Conservation (phyloP, 805 yeast species). For the Saccharomycopsis sp. region DNA sequence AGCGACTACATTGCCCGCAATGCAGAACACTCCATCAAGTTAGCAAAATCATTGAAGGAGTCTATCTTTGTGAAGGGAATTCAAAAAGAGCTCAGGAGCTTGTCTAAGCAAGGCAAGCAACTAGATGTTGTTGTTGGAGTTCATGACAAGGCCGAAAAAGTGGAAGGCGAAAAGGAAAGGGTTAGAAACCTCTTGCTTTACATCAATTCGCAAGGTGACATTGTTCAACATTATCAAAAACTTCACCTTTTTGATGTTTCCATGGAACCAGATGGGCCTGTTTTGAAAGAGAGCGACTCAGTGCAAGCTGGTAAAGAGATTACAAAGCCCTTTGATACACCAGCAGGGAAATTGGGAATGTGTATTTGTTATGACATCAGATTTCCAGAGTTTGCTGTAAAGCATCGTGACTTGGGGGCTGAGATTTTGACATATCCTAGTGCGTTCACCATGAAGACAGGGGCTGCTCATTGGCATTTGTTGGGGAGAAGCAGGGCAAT, state of each 20-base stretch:
- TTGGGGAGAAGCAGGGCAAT: constrained; percentile 80
- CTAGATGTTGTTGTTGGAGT: constrained; percentile 76
- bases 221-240: constrained; percentile 68
- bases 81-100: constrained; percentile 35
- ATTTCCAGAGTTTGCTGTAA: constrained; percentile 70
- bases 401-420: constrained; percentile 62
- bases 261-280: constrained; percentile 73
- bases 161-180: constrained; percentile 26
- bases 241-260: constrained; percentile 86
- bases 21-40: constrained; percentile 50
- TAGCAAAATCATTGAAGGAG: constrained; percentile 42
- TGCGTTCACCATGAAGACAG: constrained; percentile 89
- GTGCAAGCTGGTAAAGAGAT: constrained; percentile 69
- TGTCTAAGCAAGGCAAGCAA: constrained; percentile 32
- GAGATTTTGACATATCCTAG: constrained; percentile 75
- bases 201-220: constrained; percentile 55
- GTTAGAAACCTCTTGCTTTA: constrained; percentile 69
- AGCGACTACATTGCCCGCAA: constrained; percentile 75
- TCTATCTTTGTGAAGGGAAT: constrained; percentile 38
- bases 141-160: constrained; percentile 34
- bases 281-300: constrained; percentile 63
- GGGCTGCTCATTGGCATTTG: constrained; percentile 81
- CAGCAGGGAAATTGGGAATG: constrained; percentile 57
- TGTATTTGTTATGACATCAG: constrained; percentile 83
- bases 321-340: constrained; percentile 45